Conservation (phyloP, 139 green algal species). For the Zygnema circumcarinatum region DNA sequence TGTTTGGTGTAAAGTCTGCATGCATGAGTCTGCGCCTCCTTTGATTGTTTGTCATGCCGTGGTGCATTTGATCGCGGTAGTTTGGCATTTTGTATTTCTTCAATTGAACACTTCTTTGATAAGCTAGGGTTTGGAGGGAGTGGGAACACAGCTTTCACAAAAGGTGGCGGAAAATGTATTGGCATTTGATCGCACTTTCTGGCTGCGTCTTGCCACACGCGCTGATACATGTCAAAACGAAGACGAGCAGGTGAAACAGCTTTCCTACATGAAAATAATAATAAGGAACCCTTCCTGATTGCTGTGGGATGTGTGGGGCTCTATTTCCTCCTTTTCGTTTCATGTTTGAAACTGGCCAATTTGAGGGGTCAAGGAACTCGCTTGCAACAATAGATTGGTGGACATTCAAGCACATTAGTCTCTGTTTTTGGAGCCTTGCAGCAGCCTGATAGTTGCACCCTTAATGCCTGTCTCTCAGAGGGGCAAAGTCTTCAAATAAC, state of each 20-base stretch:
- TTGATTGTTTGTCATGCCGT: no score
- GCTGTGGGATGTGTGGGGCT: not conserved
- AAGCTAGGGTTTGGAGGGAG: not conserved
- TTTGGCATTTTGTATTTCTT: slow-evolving; percentile 1
- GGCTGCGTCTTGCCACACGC: slow-evolving; percentile 46
- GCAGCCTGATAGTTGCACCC: no score
- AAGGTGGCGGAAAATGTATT: slow-evolving; percentile 56
- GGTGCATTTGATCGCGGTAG: not conserved
- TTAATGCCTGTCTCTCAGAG: no score
- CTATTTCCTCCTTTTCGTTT: not conserved
- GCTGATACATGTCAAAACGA: slow-evolving; percentile 21
- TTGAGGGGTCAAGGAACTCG: not conserved
- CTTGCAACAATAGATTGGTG: no score
- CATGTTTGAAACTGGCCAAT: not conserved
- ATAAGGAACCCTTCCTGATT: not conserved
- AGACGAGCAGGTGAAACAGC: slow-evolving; percentile 15
- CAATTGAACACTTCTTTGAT: not conserved
- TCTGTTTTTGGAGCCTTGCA: no score
- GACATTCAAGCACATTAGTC: no score
- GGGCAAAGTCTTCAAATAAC: no score
- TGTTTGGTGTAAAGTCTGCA: not conserved
- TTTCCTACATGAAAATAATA: not conserved
- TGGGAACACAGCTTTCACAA: slow-evolving; percentile 18
- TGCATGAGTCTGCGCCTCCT: no score
- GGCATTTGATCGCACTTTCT: slow-evolving; percentile 55